phyloP scores from a whole-genome alignment of 805 yeast species.

The Saturnispora quitensis region DNA sequence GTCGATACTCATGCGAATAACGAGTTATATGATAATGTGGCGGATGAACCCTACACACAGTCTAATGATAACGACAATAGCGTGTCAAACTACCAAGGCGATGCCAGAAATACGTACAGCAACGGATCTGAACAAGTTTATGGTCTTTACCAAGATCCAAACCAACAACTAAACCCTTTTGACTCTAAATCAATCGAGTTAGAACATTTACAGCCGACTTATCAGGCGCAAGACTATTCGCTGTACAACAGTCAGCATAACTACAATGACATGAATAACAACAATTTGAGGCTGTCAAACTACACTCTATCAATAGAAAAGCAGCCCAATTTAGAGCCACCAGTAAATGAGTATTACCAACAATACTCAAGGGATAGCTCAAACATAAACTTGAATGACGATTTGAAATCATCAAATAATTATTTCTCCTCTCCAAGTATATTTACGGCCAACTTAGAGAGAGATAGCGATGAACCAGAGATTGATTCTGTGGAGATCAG shows the following conservation, averaged over 20 bases:
- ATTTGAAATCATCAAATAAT: not conserved
- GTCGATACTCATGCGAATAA: not conserved
- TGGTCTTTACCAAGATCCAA: not conserved
- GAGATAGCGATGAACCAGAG: slow-evolving; percentile 25
- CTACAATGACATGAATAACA: not conserved
- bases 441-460: slow-evolving; percentile 19
- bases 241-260: not conserved
- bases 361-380: slow-evolving; percentile 10
- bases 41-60: not conserved
- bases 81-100: not conserved
- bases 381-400: slow-evolving; percentile 3
- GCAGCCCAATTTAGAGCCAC: slow-evolving; percentile 1
- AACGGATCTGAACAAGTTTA: not conserved
- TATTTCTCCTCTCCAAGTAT: not conserved
- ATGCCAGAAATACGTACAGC: not conserved
- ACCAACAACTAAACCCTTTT: not conserved
- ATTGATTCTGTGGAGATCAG: slow-evolving; percentile 13
- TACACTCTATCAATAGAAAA: slow-evolving; percentile 2
- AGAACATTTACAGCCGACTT: not conserved
- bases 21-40: not conserved
- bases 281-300: not conserved
- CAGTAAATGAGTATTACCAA: slow-evolving; percentile 1
- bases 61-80: not conserved
- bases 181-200: not conserved
- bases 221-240: not conserved